Base-by-base conservation (phyloP, 805 yeast genomes). In the Suhomyces prunicola region DNA sequence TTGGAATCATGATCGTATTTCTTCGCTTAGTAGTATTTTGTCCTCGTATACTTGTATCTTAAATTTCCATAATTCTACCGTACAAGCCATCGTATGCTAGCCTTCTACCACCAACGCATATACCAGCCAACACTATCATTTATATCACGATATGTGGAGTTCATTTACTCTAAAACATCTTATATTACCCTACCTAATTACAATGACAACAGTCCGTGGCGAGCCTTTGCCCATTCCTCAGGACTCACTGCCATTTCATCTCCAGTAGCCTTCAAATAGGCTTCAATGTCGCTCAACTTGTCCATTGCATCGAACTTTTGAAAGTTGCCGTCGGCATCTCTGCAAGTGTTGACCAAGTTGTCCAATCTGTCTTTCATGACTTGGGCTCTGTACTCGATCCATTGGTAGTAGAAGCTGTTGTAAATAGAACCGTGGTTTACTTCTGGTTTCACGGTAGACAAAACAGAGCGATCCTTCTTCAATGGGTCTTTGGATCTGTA, bases 401-500 rank as follows among this genome's bases (percentile, higher is more conserved):
- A 73, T 52, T 71, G 69, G 10, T 70, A 68, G 56, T 73, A 73
- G 54, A 72, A 73, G 35, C 65, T 67, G 52, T 68, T 55, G 60
- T 62, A 72, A 13, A 68, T 58, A 5, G 75, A 64, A 6, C 76
- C 76, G 46, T 54, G 65, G 54, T 70, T 70, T 50, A 71, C 50
- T 46, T 72, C 78, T 1, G 77, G 78, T 53, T 73, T 73, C 39
- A 70, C 74, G 0, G 78, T 72, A 13, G 58, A 50, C 56, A 73
- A 65, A 4, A 66, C 70, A 1, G 76, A 71, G 7, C 59, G 62
- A 45, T 73, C 78, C 44, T 57, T 56, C 22, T 54, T 57, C 35
- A 48, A 27, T 1, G 71, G 64, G 48, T 69, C 61, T 48, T 67
- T 70, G 15, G 77, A 71, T 35, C 74, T 59, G 56, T 69, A 72